A percentile compares a stretch with the other conserved stretches of the same genome.
Conservation (phyloP, 495 filamentous ascomycete genomes). For the Penicillium bialowiezense region DNA sequence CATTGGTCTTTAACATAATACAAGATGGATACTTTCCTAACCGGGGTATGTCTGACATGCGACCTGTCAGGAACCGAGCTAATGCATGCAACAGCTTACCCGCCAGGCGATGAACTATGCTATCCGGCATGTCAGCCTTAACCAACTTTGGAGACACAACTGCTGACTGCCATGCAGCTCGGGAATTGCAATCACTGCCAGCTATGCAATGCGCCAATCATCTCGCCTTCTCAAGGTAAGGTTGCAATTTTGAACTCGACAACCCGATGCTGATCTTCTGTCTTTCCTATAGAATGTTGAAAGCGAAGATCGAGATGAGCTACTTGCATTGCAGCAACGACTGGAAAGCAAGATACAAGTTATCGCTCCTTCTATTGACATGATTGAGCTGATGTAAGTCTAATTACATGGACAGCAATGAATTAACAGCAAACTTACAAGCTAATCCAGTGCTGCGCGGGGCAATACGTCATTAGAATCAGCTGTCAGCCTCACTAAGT, state of each 20-base stretch:
- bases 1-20: neutral
- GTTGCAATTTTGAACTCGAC: neutral
- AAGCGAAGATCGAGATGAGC: constrained; percentile 65
- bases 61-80: neutral
- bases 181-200: constrained; percentile 60
- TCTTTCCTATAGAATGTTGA: constrained; percentile 55
- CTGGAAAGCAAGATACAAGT: constrained; percentile 86
- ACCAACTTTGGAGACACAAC: neutral
- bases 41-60: constrained; percentile 48
- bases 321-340: constrained; percentile 67
- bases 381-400: constrained; percentile 85
- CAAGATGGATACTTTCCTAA: constrained; percentile 77
- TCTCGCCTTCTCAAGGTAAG: constrained; percentile 74
- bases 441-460: constrained; percentile 64
- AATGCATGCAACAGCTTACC: constrained; percentile 50
- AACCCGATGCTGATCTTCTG: constrained; percentile 9
- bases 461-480: constrained; percentile 95
- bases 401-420: neutral
- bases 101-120: constrained; percentile 91
- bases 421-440: constrained; percentile 1
- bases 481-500: constrained; percentile 80
- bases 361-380: constrained; percentile 86
- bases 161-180: constrained; percentile 48
- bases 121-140: constrained; percentile 51
- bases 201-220: constrained; percentile 79